Percentiles rank a stretch among this genome's conserved stretches.
Evolutionary conservation across 495 filamentous ascomycete species (phyloP).

Genomic region (Aspergillus funiculosus): DNA sequence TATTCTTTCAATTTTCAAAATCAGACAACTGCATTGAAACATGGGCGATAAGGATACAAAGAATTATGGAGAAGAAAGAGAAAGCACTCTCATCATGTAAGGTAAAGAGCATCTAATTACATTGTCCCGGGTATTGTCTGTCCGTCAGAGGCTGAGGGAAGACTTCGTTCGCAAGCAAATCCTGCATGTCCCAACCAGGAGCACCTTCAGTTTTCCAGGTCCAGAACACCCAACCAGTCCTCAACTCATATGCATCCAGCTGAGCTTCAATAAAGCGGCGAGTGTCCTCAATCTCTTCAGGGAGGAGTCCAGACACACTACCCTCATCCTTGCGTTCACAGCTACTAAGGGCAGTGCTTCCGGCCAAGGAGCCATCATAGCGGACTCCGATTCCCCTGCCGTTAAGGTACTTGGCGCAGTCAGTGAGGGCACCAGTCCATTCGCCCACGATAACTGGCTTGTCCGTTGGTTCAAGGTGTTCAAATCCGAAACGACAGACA

Average conservation of each 20-base stretch:
- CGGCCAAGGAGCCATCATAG: constrained; percentile 59
- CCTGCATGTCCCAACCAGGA: constrained; percentile 83
- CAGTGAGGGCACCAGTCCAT: constrained; percentile 64
- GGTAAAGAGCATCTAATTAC: no score
- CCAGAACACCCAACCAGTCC: constrained; percentile 74
- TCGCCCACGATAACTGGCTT: constrained; percentile 71
- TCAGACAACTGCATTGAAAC: no score
- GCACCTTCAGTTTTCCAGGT: constrained; percentile 80
- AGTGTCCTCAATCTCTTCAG: constrained; percentile 51
- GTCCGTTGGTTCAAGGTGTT: constrained; percentile 50
- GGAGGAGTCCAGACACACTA: constrained; percentile 45
- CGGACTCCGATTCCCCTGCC: constrained; percentile 62
- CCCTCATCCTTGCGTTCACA: constrained; percentile 56
- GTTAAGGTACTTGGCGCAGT: constrained; percentile 69
- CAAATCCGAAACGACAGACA: constrained; percentile 45
- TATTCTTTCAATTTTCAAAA: no score
- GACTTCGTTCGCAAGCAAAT: constrained; percentile 51
- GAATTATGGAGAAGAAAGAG: neutral
- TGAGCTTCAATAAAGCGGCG: constrained; percentile 64
- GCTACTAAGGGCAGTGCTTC: constrained; percentile 43
- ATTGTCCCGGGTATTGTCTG: constrained; percentile 46
- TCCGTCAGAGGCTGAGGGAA: constrained; percentile 57
- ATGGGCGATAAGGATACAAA: no score
- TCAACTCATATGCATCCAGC: constrained; percentile 65
- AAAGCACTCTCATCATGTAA: neutral